Evolutionary conservation across 768 basidiomycete species (phyloP), one percentile per base, ranked within the genome.

Genomic region (Boletales sp.): DNA sequence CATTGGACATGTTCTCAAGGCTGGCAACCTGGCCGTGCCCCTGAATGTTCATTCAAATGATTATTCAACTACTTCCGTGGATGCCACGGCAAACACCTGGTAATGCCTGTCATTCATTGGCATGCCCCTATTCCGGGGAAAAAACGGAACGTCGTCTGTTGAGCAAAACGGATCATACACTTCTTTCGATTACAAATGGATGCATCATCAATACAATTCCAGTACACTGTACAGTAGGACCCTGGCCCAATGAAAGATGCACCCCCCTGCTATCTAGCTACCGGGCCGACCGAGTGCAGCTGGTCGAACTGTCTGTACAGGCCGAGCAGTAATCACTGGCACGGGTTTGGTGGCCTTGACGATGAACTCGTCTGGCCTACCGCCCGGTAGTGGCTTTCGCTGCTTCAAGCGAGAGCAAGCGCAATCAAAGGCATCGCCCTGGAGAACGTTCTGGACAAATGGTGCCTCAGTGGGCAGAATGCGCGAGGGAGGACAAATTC

Each of bases 321-420:
- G 55, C 17, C 51, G 49, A 27, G 24, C 24, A 27, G 24, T 27
- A 5, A 27, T 27, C 32, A 48, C 17, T 0, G 31, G 41, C 4
- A 30, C 5, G 9, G 62, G 48, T 31, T 18, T 52, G 19, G 21
- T 4, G 12, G 42, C n/a, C 35, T 27, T 52, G 40, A 52, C 43
- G 29, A 17, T 56, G 14, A 46, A 42, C 8, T 34, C 19, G 1
- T 40, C 21, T 14, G 56, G 53, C 36, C 15, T 51, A 21, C 62
- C 61, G 8, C 45, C 36, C 5, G 45, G 53, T 2, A 47, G 47
- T 15, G 17, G 29, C 13, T 43, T 27, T 19, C 18, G 36, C 5
- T 36, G 30, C 29, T 29, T 21, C 15, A 10, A 7, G 27, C 7
- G 24, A 36, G 19, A 7, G 18, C 18, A 9, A 27, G 24, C 24